Evolutionary conservation across 176 grass and related monocot species (phyloP), one percentile per base, ranked within the genome.

Genomic region (Juncus inflexus): DNA sequence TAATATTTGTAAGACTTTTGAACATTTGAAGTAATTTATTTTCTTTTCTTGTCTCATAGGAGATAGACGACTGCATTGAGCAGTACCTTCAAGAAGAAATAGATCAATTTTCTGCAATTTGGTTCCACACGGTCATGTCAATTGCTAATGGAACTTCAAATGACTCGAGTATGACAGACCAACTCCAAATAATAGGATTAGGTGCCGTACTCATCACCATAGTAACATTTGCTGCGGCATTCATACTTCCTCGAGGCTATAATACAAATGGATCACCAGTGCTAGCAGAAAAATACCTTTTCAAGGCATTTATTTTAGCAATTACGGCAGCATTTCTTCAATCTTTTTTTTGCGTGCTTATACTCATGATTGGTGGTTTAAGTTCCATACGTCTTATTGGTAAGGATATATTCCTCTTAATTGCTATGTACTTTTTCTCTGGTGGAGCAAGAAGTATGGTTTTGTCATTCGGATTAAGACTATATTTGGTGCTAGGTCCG

Each of bases 161-260:
- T 47, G 43, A 47, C 43, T 47, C 43, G 9, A 47, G 9, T 47
- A 47, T 9, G 28, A 35, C 11, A 50, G 35, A 57, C 4, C 38
- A 2, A 69, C 14, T 1, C 12, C 51, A 69, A 56, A 2, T 69
- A 2, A 42, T 56, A 9, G 66, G 66, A n/a, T 35, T 69, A 3
- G 51, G 66, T 3, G 6, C 66, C 1, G 66, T 69, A 9, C 36
- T 69, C 5, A 55, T 69, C 2, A 56, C 66, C 37, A 69, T 35
- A 8, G 35, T 55, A 56, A 2, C 66, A 41, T 69, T 69, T 42
- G n/a, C 66, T 12, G 66, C 35, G 0, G 51, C 51, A 19, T 69
- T 69, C 51, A 42, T 50, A 69, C 2, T 40, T 0, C 66, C 51
- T 0, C 49, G 66, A 69, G 51, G 66, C 39, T 69, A 55, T 9